Evolutionary conservation across 805 yeast species (phyloP).

Genomic region (Ogataea chonburiensis): DNA sequence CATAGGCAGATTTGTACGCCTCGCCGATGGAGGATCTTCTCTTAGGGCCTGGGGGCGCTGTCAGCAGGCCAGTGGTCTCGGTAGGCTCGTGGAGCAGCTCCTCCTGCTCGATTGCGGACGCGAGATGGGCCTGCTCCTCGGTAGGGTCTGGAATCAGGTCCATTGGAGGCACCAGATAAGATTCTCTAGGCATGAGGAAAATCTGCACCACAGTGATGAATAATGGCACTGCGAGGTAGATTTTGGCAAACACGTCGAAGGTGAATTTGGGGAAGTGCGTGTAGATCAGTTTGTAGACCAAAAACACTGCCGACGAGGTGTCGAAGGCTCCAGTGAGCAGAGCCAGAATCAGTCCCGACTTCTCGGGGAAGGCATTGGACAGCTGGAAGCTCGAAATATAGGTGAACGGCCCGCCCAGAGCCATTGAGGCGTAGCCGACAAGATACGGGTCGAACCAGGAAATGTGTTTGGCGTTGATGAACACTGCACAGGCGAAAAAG

Average conservation of each 20-base stretch:
- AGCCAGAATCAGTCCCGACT: conserved; percentile 52
- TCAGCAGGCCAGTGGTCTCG: conserved; percentile 21
- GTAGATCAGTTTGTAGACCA: conserved; percentile 45
- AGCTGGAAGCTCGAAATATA: conserved; percentile 56
- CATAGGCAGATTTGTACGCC: conserved; percentile 53
- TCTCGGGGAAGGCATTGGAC: conserved; percentile 54
- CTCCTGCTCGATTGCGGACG: conserved; percentile 31
- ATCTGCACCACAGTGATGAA: conserved; percentile 49
- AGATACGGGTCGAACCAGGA: conserved; percentile 48
- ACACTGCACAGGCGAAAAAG: conserved; percentile 44
- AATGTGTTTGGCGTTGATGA: conserved; percentile 39
- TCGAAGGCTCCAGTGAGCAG: conserved; percentile 59
- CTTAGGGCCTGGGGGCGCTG: conserved; percentile 19
- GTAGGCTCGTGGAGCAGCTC: conserved; percentile 21
- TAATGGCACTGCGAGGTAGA: conserved; percentile 48
- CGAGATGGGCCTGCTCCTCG: conserved; percentile 27
- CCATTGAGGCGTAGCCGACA: conserved; percentile 50
- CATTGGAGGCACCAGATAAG: conserved; percentile 44
- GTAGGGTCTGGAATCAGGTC: conserved; percentile 35
- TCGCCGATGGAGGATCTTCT: conserved; percentile 57
- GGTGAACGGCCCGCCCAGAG: conserved; percentile 58
- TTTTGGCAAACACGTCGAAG: conserved; percentile 43
- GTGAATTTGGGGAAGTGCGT: conserved; percentile 37
- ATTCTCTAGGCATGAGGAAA: conserved; percentile 48
- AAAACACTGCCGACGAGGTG: conserved; percentile 55